phyloP scores from a whole-genome alignment of 257 asterid genomes.

The Capsicum pubescens region DNA sequence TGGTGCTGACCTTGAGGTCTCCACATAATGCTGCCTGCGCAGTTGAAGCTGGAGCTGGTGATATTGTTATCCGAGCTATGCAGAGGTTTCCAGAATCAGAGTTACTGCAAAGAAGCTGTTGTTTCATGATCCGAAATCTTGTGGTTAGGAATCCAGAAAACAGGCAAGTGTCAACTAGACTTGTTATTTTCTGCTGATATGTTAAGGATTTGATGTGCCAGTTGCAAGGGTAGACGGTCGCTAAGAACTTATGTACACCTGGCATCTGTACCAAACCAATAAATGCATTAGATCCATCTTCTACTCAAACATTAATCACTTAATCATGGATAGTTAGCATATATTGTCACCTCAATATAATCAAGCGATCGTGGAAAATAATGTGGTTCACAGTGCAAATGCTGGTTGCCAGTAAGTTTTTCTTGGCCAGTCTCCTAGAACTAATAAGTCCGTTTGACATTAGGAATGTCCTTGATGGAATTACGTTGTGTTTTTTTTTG shows the following conservation, averaged over 20 bases:
- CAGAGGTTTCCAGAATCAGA: constrained; percentile 73
- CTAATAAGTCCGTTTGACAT: background rate
- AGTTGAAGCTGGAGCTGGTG: constrained; percentile 93
- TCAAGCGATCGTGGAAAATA: background rate
- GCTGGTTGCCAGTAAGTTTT: background rate
- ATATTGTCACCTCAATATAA: background rate
- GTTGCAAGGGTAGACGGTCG: background rate
- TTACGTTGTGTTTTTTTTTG: constrained; percentile 11
- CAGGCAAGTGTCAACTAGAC: constrained; percentile 50
- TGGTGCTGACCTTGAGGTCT: constrained; percentile 78
- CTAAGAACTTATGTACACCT: background rate
- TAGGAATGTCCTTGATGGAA: background rate
- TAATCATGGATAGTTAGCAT: background rate
- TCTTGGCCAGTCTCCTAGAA: background rate
- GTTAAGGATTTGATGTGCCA: background rate
- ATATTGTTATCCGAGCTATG: constrained; percentile 83
- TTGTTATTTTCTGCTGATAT: background rate
- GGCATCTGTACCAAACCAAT: constrained; percentile 20
- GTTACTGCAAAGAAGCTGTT: constrained; percentile 70
- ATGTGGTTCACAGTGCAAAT: constrained; percentile 11
- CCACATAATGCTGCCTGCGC: constrained; percentile 84
- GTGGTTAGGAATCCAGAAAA: constrained; percentile 85
- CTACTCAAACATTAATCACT: background rate
- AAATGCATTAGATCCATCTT: background rate
- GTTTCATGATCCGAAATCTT: constrained; percentile 92